Percentiles rank a stretch among this genome's conserved stretches.
Conservation (phyloP, 2,329 filamentous ascomycete species). For the Neonectria faginata region DNA sequence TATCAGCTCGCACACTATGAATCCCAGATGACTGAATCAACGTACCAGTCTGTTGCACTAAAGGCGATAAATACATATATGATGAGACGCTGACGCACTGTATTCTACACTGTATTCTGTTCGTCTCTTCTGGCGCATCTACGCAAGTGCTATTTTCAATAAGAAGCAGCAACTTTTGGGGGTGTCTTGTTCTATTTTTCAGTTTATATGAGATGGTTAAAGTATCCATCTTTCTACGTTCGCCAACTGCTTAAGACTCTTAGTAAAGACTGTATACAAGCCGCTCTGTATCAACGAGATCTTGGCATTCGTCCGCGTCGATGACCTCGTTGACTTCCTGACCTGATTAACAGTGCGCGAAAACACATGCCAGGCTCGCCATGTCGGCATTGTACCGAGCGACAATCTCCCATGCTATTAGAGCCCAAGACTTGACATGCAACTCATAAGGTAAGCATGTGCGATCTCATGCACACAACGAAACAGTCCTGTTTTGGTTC, state of each 20-base stretch:
- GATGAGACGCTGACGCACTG: neutral
- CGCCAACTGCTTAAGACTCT: neutral
- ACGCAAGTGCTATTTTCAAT: neutral
- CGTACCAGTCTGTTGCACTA: neutral
- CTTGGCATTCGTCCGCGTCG: neutral
- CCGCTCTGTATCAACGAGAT: neutral
- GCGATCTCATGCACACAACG: neutral
- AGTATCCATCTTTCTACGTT: neutral
- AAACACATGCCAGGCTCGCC: neutral
- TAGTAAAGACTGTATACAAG: neutral
- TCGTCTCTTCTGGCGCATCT: neutral
- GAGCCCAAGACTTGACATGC: neutral
- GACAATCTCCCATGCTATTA: neutral
- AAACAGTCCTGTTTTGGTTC: too few species aligned
- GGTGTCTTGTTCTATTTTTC: neutral
- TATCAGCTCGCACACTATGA: neutral
- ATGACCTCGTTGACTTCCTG: neutral
- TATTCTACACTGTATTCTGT: neutral
- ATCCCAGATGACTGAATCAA: neutral
- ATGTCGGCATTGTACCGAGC: neutral
- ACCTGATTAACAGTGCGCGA: neutral
- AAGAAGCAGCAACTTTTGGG: neutral
- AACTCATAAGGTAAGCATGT: neutral
- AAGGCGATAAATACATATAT: neutral
- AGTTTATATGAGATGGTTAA: neutral